Evolutionary conservation across 331 rosid genomes (phyloP).

Genomic region (Rosa hybrid): DNA sequence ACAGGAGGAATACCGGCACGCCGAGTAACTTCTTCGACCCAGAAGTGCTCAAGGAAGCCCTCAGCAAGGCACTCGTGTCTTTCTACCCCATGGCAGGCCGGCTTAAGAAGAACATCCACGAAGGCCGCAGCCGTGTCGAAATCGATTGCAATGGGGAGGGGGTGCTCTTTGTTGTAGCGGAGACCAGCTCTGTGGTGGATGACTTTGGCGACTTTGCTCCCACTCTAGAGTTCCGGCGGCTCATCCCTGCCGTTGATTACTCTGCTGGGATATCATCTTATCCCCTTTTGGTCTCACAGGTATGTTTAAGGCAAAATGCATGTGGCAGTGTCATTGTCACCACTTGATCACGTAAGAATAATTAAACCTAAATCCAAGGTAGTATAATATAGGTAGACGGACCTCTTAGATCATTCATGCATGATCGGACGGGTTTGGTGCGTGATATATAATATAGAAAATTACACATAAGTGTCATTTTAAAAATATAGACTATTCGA

Average conservation of each 20-base stretch:
- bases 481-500: no score
- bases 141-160: slow-evolving; percentile 71
- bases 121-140: slow-evolving; percentile 29
- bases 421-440: no score
- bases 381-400: no score
- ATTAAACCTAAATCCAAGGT: no score
- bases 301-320: no score
- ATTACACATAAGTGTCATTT: no score
- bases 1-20: slow-evolving; percentile 12
- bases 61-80: slow-evolving; percentile 37
- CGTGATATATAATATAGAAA: no score
- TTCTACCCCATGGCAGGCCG: slow-evolving; percentile 52
- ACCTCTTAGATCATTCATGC: no score
- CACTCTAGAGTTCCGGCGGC: slow-evolving; percentile 66
- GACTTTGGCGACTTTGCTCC: slow-evolving; percentile 83
- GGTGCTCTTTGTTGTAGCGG: slow-evolving; percentile 72
- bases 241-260: slow-evolving; percentile 69
- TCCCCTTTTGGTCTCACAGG: slow-evolving; percentile 40
- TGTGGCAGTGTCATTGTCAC: no score
- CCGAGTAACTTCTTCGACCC: slow-evolving; percentile 30
- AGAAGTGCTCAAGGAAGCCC: slow-evolving; percentile 31
- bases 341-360: no score
- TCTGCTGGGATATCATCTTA: slow-evolving; percentile 60
- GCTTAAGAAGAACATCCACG: slow-evolving; percentile 21
- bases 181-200: slow-evolving; percentile 41